Base-by-base conservation (phyloP, 208 protist genomes). In the Trypanosoma rangeli region DNA sequence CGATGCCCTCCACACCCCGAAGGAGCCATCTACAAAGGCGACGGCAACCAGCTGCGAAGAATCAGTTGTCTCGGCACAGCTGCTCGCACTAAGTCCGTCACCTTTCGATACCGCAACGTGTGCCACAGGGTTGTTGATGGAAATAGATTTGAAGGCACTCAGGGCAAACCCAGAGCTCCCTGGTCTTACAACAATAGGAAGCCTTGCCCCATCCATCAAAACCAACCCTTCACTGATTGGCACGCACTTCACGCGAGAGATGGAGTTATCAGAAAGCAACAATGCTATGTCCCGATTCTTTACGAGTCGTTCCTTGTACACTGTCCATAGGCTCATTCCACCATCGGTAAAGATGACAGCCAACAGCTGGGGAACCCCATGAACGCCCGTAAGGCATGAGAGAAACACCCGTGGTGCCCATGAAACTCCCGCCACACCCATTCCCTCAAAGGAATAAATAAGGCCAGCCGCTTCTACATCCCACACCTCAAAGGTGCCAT, bases 401-500 rank as follows among this genome's bases (percentile, higher is more conserved):
- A 83, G 63, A 75, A 92, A 83, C 20, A 67, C 65, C 39, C 73
- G 57, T n/a, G 90, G 90, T 9, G 85, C 90, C 90, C 90, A 95
- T 24, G 85, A 86, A 46, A 85, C 84, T 67, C 83, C 76, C 5
- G 79, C 74, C n/a, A 95, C 82, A 54, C 85, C 83, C 55, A 90
- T 76, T 42, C 85, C 86, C 52, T 80, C 78, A 78, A 89, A 84
- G 22, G 84, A 74, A 75, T 92, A 87, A 73, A 95, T 79, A 62
- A 95, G 72, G 15, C 78, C 70, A 54, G 73, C 67, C 31, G 80
- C 80, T 58, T 84, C 79, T 12, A 80, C 73, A 63, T 79, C 89
- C 90, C 90, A 95, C 12, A 95, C 83, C 70, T 95, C 90, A 69
- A 95, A 95, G 12, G 83, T 87, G 56, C 86, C 84, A 52, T 91